Percentiles rank a stretch among this genome's conserved stretches.
These are phyloP conservation scores for Aquilaria sinensis DNA, from an alignment of 345 rosid species.

Conservation along the genomic window DNA sequence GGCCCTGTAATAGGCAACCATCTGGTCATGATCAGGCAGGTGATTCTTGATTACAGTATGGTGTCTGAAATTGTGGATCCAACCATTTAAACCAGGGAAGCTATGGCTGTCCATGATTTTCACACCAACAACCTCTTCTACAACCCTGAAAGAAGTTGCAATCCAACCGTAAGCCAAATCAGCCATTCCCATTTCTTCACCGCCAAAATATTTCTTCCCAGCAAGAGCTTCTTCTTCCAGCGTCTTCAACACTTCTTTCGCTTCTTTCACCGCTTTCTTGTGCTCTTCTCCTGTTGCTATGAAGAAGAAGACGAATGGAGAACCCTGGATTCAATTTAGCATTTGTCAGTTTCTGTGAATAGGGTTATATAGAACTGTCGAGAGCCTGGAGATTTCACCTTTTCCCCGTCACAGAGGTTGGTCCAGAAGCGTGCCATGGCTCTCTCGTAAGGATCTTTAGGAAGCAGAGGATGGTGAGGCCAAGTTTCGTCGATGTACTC, in stretches of 20 bases:
- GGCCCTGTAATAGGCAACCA: constrained; percentile 16
- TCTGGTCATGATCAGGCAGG: constrained; percentile 17
- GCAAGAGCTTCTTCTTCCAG: constrained; percentile 20
- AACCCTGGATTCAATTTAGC: not conserved
- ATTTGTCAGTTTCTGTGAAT: too few relatives aligned
- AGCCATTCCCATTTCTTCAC: constrained; percentile 18
- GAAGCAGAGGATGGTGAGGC: constrained; percentile 23
- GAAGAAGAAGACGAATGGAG: constrained; percentile 9
- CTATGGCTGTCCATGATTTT: constrained; percentile 18
- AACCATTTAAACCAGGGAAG: constrained; percentile 27
- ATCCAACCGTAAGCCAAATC: constrained; percentile 28
- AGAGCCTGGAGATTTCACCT: constrained; percentile 8
- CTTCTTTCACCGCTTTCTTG: constrained; percentile 21
- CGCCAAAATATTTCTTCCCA: constrained; percentile 26
- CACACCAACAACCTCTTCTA: constrained; percentile 24
- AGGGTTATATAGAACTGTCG: too few relatives aligned
- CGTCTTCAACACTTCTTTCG: constrained; percentile 11
- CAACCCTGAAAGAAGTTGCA: constrained; percentile 14
- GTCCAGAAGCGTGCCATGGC: constrained; percentile 28
- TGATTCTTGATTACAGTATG: constrained; percentile 18
- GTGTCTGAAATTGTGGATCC: constrained; percentile 28
- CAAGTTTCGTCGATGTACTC: constrained; percentile 28
- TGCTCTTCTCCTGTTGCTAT: constrained; percentile 21
- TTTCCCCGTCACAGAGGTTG: constrained; percentile 19
- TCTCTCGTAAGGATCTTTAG: constrained; percentile 19